phyloP scores from a whole-genome alignment of 2,329 filamentous ascomycete genomes.

The Trichoderma cornu-damae region DNA sequence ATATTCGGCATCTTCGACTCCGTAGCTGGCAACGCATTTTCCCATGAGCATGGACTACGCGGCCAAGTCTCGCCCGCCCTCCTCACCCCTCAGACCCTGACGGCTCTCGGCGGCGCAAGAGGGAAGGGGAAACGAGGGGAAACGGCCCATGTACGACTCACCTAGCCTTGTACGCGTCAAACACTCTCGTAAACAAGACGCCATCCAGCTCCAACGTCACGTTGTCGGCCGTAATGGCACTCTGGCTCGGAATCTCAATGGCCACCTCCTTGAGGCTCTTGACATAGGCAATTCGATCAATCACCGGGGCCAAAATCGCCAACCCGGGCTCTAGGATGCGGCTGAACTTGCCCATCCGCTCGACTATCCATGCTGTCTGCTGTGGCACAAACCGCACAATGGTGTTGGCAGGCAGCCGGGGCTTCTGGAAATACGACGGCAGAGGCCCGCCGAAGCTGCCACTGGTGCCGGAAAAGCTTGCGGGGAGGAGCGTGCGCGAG shows the following conservation, averaged over 20 bases:
- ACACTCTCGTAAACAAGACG: conserved; percentile 90
- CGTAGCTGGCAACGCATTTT: conserved; percentile 60
- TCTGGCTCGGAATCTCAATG: conserved; percentile 95
- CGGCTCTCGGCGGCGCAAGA: no score
- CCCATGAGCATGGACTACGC: neutral
- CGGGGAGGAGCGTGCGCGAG: conserved; percentile 30
- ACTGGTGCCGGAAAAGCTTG: conserved; percentile 27
- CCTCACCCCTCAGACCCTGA: neutral
- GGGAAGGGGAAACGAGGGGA: neutral
- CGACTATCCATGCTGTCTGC: conserved; percentile 98
- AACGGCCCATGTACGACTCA: conserved; percentile 37
- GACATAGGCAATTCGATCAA: conserved; percentile 96
- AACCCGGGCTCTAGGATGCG: conserved; percentile 88
- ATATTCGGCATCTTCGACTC: conserved; percentile 97
- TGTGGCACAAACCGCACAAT: conserved; percentile 96
- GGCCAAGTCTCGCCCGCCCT: neutral
- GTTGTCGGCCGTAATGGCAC: conserved; percentile 96
- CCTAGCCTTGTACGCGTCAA: conserved; percentile 97
- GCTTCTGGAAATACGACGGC: conserved; percentile 74
- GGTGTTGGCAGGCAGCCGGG: conserved; percentile 81
- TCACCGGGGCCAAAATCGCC: conserved; percentile 79
- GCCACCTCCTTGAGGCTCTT: conserved; percentile 95
- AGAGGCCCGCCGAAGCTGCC: conserved; percentile 31
- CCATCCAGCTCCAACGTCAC: conserved; percentile 95
- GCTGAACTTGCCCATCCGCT: conserved; percentile 98